These are phyloP conservation scores for Xylaria sp. DNA, from an alignment of 2,329 filamentous ascomycete genomes.

Conservation along the genomic window DNA sequence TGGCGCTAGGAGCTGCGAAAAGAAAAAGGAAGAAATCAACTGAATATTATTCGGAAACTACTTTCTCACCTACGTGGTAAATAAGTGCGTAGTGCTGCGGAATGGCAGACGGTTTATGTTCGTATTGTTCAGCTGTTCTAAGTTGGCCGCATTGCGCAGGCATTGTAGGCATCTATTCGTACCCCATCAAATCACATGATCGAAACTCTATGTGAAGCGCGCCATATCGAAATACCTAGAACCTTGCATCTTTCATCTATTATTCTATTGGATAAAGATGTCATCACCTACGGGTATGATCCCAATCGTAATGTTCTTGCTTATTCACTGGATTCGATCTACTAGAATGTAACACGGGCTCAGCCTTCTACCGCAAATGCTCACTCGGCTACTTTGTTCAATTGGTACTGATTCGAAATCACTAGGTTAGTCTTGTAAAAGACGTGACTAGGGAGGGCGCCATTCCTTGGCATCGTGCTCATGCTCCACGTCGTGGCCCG, in stretches of 20 bases:
- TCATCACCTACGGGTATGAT: no score
- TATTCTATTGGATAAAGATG: no score
- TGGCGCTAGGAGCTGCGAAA: slow-evolving; percentile 5
- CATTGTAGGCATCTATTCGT: background rate
- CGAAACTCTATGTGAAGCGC: background rate
- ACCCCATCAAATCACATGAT: background rate
- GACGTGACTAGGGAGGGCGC: slow-evolving; percentile 62
- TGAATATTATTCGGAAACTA: slow-evolving; percentile 4
- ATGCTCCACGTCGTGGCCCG: slow-evolving; percentile 62
- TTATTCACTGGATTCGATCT: background rate
- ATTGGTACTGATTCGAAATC: background rate
- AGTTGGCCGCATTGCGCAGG: slow-evolving; percentile 22
- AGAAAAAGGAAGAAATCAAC: slow-evolving; percentile 1
- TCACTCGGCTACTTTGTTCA: background rate
- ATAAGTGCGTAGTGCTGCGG: background rate
- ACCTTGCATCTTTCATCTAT: background rate
- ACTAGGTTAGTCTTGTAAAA: slow-evolving; percentile 46
- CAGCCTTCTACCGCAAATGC: background rate
- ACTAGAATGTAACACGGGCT: no score
- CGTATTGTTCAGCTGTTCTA: slow-evolving; percentile 28
- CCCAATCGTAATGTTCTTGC: background rate
- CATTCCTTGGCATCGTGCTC: slow-evolving; percentile 61
- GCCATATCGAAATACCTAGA: background rate
- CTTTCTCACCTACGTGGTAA: background rate
- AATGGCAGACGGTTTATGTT: slow-evolving; percentile 12